Evolutionary conservation across 2,329 filamentous ascomycete genomes (phyloP), one percentile per base, ranked within the genome.

Genomic region (Stachybotrys elegans): DNA sequence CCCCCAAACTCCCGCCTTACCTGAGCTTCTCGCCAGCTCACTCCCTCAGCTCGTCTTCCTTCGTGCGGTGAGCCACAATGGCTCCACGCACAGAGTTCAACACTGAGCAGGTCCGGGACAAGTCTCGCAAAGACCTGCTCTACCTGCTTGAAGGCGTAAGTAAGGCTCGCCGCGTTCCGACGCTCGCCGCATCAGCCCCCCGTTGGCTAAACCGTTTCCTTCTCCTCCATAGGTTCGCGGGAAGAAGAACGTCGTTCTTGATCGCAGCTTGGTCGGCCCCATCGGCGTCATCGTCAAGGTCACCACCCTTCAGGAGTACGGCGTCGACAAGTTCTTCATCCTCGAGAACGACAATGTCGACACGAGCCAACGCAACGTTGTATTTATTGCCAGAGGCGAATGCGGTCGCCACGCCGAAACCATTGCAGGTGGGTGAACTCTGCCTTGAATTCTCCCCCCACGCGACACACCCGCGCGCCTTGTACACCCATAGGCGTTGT

Each of bases 161-260:
- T 87, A 62, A 54, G 51, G 50, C 51, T 54, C 48, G 66, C 69
- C 50, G 44, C 23, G 17, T 34, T 40, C 43, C 29, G 36, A 48
- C 54, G 47, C 48, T 45, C 23, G 29, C 27, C 27, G 29, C 44
- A 42, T 23, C 35, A 14, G 21, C n/a, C 38, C 14, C 32, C 17
- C 19, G 16, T 12, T 29, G 19, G 43, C 48, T 51, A 47, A 49
- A 43, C 42, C 17, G 27, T 40, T 39, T 34, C 22, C 36, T 32
- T 16, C 4, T 11, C n/a, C 42, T 27, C 40, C 36, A 46, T 60
- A 98, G 93, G 89, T 97, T 53, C 88, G 92, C 62, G 94, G 94
- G 56, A 98, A 97, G 80, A 98, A 98, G 77, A 97, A 96, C 60
- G 75, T 98, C 49, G 87, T 98, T 42, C 85, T 98, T 60, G 92